Evolutionary conservation across 805 yeast genomes (phyloP).

Genomic region (Pichia nanzhaoensis): DNA sequence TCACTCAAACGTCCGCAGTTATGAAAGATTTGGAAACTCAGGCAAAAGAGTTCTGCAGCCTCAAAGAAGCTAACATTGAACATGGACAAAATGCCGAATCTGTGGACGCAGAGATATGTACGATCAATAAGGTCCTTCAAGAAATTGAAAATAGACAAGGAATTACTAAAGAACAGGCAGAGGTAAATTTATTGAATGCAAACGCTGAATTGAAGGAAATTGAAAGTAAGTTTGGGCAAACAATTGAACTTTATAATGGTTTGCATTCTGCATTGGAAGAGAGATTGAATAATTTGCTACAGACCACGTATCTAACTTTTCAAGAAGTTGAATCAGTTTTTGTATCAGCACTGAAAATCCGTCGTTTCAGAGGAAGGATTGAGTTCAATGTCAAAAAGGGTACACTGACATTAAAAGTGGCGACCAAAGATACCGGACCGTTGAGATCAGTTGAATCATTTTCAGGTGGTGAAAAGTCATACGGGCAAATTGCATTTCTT

Average conservation of each 20-base stretch:
- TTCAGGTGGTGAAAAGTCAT: constrained; percentile 96
- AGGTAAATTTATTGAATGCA: constrained; percentile 38
- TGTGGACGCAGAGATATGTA: constrained; percentile 35
- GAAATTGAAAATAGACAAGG: constrained; percentile 50
- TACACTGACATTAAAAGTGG: constrained; percentile 50
- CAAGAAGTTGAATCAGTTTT: constrained; percentile 49
- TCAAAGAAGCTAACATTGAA: constrained; percentile 38
- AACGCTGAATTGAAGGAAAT: constrained; percentile 39
- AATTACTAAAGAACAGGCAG: constrained; percentile 48
- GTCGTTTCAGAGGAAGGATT: constrained; percentile 72
- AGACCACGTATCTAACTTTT: constrained; percentile 36
- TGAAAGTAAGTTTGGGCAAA: constrained; percentile 32
- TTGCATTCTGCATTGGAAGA: constrained; percentile 34
- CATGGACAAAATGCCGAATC: constrained; percentile 37
- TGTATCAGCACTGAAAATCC: constrained; percentile 48
- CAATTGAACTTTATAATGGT: constrained; percentile 26
- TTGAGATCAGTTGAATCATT: constrained; percentile 71
- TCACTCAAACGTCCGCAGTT: constrained; percentile 7
- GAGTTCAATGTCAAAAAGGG: constrained; percentile 50
- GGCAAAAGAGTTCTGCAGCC: constrained; percentile 39
- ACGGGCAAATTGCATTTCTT: constrained; percentile 81
- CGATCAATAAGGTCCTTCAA: constrained; percentile 40
- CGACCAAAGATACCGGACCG: constrained; percentile 51
- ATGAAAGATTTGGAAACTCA: constrained; percentile 5
- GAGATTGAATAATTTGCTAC: constrained; percentile 37